Evolutionary conservation across 345 rosid species (phyloP), one percentile per base, ranked within the genome.

Genomic region (Moricandia arvensis): DNA sequence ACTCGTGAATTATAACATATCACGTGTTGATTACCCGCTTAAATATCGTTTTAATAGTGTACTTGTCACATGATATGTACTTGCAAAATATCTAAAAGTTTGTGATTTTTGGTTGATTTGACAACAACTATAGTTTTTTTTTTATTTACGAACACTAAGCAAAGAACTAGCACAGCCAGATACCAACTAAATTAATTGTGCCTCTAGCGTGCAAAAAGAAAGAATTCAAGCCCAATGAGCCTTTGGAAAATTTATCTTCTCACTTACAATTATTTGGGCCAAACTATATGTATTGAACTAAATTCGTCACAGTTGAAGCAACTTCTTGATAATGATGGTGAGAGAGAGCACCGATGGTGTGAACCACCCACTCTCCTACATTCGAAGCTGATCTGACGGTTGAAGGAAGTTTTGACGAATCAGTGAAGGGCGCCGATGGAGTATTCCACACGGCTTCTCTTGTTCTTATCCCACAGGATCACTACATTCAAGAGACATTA

Each of bases 381-480:
- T n/a, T 86, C 35, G 80, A 86, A 86, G 96, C 94, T 45, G 96
- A 92, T 81, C 78, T 92, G 79, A 8, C 82, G 77, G 75, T 72
- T 11, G 88, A 84, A 51, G 90, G 90, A 63, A 85, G 94, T 83
- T 92, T 92, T 43, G 90, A 92, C 27, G 89, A 86, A 31, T 91
- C 93, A 37, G 53, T n/a, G 53, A 45, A 45, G 3, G 53, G 53
- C 53, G 53, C 13, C 3, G 17, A 45, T 45, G 53, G 53, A 45
- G 53, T 45, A 45, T n/a, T 38, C 53, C 53, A 5, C 53, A n/a
- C 7, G 1, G 94, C 94, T 12, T 84, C 97, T 2, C 98, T 94
- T 1, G 93, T 95, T 61, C 71, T 87, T n/a, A 88, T 89, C 74
- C 88, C 92, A 21, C 86, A 83, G 8, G 90, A 88, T 26, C 57